Percentiles rank a stretch among this genome's conserved stretches.
Evolutionary conservation across 495 filamentous ascomycete genomes (phyloP).

Genomic region (Aspergillus indologenus): DNA sequence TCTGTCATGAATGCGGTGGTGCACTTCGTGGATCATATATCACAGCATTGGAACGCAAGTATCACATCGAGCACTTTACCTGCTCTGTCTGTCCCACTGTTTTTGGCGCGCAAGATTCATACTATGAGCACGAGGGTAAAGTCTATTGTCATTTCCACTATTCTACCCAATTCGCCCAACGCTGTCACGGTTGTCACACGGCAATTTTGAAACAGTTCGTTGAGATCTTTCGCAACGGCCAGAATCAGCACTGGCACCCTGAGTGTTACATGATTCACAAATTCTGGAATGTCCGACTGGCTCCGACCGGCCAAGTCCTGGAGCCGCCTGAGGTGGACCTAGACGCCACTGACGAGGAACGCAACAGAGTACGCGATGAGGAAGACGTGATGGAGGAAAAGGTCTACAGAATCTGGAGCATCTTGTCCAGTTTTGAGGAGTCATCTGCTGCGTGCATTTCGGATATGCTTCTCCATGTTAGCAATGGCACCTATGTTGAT

Average conservation of each 20-base stretch:
- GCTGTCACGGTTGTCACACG: constrained; percentile 94
- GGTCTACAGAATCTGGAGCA: constrained; percentile 97
- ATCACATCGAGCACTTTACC: constrained; percentile 99
- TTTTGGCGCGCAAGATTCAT: constrained; percentile 96
- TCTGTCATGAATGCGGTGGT: constrained; percentile 89
- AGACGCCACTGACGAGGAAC: constrained; percentile 69
- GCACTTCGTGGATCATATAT: constrained; percentile 97
- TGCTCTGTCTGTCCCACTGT: constrained; percentile 96
- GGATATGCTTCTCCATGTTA: constrained; percentile 98
- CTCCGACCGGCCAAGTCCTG: constrained; percentile 50
- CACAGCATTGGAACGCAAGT: constrained; percentile 94
- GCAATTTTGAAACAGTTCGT: constrained; percentile 99
- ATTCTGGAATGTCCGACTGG: constrained; percentile 97
- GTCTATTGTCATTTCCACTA: constrained; percentile 99
- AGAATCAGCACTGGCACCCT: constrained; percentile 99
- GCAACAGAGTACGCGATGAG: constrained; percentile 71
- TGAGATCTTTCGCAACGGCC: constrained; percentile 94
- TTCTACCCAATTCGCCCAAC: constrained; percentile 93
- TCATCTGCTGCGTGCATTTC: constrained; percentile 97
- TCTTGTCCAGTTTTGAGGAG: constrained; percentile 94
- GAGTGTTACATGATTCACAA: constrained; percentile 99
- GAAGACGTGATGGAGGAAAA: constrained; percentile 97
- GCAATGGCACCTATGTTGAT: constrained; percentile 94
- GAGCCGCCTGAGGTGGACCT: constrained; percentile 49
- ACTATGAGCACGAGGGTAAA: constrained; percentile 95